Base-by-base conservation (phyloP, 2,329 filamentous ascomycete species). In the Ceratocystiopsis minuta region DNA sequence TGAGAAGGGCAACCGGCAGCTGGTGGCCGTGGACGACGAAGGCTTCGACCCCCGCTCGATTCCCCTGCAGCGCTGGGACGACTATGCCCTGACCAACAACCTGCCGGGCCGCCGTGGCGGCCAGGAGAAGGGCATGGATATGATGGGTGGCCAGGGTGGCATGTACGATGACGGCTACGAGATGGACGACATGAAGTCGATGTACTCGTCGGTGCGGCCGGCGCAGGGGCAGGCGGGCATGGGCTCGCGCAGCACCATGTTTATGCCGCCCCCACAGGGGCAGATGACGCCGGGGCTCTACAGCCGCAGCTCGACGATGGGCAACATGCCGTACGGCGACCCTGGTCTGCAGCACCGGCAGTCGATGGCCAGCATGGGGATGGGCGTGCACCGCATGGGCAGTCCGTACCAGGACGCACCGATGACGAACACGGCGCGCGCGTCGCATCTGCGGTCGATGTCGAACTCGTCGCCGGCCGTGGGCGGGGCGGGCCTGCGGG, bases 111-210 rank as follows among this genome's bases (percentile, higher is more conserved):
- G 88, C 45, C 85, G 90, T 46, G 87, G 86, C 42, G 70, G 74
- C 28, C 65, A 67, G 34, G 68, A 75, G 42, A 64, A 63, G 42
- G 17, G n/a, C 24, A 39, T 38, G 40, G 37, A 17, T 7, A 68
- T 33, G 13, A 33, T 33, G 32, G 32, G 13, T 4, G 13, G 73
- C 18, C 71, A 68, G 37, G 63, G 64, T 2, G 87, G 84, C 18
- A 71, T 68, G 39, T 64, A 64, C 6, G 86, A 82, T 46, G 48
- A 49, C 18, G 72, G 68, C 48, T 93, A 86, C 54, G 90, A 98
- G 61, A 87, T 96, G 80, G 92, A 98, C 57, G 90, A 98, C 58
- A 93, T 96, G 70, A 87, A 85, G 58, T 94, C 86, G 1, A 78
- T 92, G 45, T 96, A 96, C 66, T 95, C 87, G 6, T 93, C 86